Evolutionary conservation across 306 rosid species (phyloP).

Genomic region (Macrotyloma uniflorum): DNA sequence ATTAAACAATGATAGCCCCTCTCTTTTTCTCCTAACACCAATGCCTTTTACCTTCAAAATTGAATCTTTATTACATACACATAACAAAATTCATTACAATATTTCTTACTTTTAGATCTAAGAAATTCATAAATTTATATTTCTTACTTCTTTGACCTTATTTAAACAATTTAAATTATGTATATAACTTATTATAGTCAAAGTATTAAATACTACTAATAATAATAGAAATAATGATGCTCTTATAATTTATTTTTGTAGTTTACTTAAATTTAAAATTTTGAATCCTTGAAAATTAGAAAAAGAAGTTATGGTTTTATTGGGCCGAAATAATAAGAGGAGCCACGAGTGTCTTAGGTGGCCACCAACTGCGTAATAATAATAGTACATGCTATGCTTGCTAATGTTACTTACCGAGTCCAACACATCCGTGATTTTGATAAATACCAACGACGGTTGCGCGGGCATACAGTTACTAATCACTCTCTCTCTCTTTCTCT

Average conservation of each 20-base stretch:
- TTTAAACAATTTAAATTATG: no score
- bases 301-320: not conserved
- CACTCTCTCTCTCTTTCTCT: constrained; percentile 33
- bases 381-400: not conserved
- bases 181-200: no score
- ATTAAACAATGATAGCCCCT: constrained; percentile 29
- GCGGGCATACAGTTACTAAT: constrained; percentile 57
- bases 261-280: not conserved
- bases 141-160: no score
- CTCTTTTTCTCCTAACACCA: constrained; percentile 25
- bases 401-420: not conserved
- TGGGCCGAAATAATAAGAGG: not conserved
- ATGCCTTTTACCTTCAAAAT: not conserved
- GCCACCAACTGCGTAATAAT: constrained; percentile 24
- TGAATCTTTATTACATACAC: constrained; percentile 27
- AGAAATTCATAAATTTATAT: no score
- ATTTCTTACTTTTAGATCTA: no score
- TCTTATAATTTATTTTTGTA: not conserved
- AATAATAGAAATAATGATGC: no score
- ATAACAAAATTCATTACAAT: no score
- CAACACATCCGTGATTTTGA: constrained; percentile 54
- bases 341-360: constrained; percentile 7
- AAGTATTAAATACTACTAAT: no score
- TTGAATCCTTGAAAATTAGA: no score
- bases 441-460: constrained; percentile 67